Base-by-base conservation (phyloP, 2,329 filamentous ascomycete species). In the Ceratocystis variospora region DNA sequence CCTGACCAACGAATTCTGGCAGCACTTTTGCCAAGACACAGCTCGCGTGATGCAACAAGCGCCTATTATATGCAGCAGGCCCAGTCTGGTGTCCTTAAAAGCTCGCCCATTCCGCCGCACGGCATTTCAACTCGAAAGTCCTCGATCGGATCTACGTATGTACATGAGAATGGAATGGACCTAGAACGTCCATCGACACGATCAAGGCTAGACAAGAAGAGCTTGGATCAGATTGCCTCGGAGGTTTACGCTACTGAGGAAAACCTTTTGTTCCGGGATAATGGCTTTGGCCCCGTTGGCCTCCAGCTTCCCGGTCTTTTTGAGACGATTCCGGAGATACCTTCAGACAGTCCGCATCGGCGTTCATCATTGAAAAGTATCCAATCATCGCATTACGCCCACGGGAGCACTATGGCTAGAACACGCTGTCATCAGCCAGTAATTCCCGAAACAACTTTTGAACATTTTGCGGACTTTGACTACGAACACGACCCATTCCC, bases 261-360 rank as follows among this genome's bases (percentile, higher is more conserved):
- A 61, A 72, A 73, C 3, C 71, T 78, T 0, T 69, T 78, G 0
- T 77, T 78, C 67, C 71, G 71, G 10, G 72, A 75, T 8, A 64
- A 57, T 0, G 74, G 76, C 0, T 78, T 76, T 46, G 76, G 76
- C 0, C 66, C 71, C 12, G 68, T 69, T 0, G 73, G 75, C 2
- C 69, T 71, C 48, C 72, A 75, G 63, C 70, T 79, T 0, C 77
- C 71, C 2, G 71, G 71, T n/a, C 65, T 73, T n/a, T 71, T 71
- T 19, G 66, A 69, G 31, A 66, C 67, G 3, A 69, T 69, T 15
- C 67, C 68, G 3, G 68, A 69, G 63, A 64, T 69, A 2, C 64
- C 66, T 5, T 68, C 62, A 1, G 61, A 61, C 41, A 68, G 61
- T 44, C 64, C 67, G 12, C 64, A 64, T 12, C 67, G 63, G n/a